Percentiles rank a stretch among this genome's conserved stretches.
These are phyloP conservation scores for Cutaneotrichosporon sp. DNA, from an alignment of 1,284 basidiomycete genomes.

Conservation along the genomic window DNA sequence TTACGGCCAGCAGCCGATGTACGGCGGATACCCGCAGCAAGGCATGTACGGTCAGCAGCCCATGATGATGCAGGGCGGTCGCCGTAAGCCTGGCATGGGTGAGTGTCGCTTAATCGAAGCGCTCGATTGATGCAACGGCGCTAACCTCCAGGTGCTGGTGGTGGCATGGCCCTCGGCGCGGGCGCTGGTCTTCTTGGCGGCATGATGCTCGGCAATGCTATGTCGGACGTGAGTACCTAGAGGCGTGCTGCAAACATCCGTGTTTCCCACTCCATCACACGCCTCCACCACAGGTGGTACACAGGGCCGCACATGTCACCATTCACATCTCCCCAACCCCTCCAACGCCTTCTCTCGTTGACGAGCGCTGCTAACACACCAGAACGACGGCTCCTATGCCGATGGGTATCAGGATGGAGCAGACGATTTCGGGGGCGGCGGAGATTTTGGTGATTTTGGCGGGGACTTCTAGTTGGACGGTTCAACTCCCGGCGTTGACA, in stretches of 20 bases:
- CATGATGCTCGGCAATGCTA: constrained; percentile 51
- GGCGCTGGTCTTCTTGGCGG: constrained; percentile 52
- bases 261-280: not conserved
- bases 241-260: not conserved
- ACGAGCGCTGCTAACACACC: too few species aligned
- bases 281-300: constrained; percentile 9
- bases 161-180: constrained; percentile 41
- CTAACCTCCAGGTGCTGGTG: constrained; percentile 31
- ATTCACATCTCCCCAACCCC: too few species aligned
- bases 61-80: constrained; percentile 19
- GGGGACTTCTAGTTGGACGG: not conserved
- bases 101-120: constrained; percentile 30
- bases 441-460: not conserved
- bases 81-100: constrained; percentile 25
- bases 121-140: not conserved
- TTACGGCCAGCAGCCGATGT: constrained; percentile 30
- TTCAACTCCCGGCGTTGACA: not conserved
- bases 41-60: constrained; percentile 15
- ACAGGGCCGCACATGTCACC: not conserved
- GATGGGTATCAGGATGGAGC: not conserved
- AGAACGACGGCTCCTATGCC: not conserved
- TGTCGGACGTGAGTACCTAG: constrained; percentile 35
- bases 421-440: not conserved
- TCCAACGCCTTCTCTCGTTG: too few species aligned
- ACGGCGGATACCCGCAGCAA: constrained; percentile 22